phyloP scores from a whole-genome alignment of 768 basidiomycete genomes.

The Mycena latifolia region DNA sequence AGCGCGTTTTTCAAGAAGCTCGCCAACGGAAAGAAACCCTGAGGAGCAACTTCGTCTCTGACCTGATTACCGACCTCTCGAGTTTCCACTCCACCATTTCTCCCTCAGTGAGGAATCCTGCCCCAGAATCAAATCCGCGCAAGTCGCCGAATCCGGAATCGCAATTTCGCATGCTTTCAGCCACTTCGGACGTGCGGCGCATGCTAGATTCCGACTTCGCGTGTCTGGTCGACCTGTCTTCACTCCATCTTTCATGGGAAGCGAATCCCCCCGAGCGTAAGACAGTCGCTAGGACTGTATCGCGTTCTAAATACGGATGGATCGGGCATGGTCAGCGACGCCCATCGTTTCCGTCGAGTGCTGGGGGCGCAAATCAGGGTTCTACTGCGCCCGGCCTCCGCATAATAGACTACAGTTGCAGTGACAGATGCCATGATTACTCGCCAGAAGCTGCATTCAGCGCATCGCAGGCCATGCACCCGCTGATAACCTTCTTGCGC shows the following conservation, averaged over 20 bases:
- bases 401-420: slow-evolving; percentile 23
- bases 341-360: not conserved
- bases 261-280: not conserved
- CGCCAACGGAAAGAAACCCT: slow-evolving; percentile 13
- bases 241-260: slow-evolving; percentile 16
- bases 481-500: slow-evolving; percentile 12
- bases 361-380: not conserved
- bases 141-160: slow-evolving; percentile 8
- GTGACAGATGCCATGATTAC: slow-evolving; percentile 7
- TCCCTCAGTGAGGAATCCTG: not conserved
- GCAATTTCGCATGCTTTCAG: slow-evolving; percentile 7
- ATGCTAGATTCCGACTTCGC: slow-evolving; percentile 26
- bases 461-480: not conserved
- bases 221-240: slow-evolving; percentile 17
- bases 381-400: not conserved
- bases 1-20: slow-evolving; percentile 13
- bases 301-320: slow-evolving; percentile 20
- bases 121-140: not conserved
- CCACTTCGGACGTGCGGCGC: slow-evolving; percentile 8
- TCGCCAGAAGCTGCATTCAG: slow-evolving; percentile 12
- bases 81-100: slow-evolving; percentile 21
- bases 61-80: slow-evolving; percentile 7
- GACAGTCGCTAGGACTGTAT: not conserved
- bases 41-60: slow-evolving; percentile 18
- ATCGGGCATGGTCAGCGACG: slow-evolving; percentile 5